A percentile compares a stretch with the other conserved stretches of the same genome.
phyloP scores from a whole-genome alignment of 2,329 filamentous ascomycete genomes.

The Pseudopithomyces chartarum region DNA sequence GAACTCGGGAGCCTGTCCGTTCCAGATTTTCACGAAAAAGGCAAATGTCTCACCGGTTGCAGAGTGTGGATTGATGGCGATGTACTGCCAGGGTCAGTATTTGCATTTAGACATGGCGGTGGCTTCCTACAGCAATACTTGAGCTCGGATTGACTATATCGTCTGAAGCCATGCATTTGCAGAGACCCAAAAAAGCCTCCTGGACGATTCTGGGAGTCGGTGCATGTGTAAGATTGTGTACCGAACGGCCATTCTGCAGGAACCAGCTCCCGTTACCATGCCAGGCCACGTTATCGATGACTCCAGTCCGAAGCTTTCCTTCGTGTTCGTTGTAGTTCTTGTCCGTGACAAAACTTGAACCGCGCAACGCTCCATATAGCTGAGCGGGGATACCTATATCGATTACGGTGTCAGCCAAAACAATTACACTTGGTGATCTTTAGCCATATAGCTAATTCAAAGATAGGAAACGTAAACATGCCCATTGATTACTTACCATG shows the following conservation, averaged over 20 bases:
- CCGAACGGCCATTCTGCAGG: conserved; percentile 8
- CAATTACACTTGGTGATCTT: too few species aligned
- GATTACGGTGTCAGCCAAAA: too few species aligned
- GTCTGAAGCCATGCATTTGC: conserved; percentile 4
- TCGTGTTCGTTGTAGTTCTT: conserved; percentile 6
- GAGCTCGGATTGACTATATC: conserved; percentile 4
- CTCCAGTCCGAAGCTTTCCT: conserved; percentile 18
- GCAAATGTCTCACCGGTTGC: conserved; percentile 25
- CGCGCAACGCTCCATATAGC: conserved; percentile 1
- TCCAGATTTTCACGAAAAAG: conserved; percentile 30
- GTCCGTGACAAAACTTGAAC: conserved; percentile 4
- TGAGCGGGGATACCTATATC: conserved; percentile 13
- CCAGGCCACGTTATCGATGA: conserved; percentile 21
- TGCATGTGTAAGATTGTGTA: not conserved
- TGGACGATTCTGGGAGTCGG: conserved; percentile 14
- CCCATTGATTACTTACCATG: too few species aligned
- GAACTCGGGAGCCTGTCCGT: conserved; percentile 17
- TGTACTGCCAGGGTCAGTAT: conserved; percentile 21
- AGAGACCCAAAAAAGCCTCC: conserved; percentile 25
- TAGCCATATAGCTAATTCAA: too few species aligned
- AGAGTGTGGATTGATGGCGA: conserved; percentile 27
- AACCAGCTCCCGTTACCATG: conserved; percentile 29
- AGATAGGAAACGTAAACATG: too few species aligned
- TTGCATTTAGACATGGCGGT: too few species aligned
- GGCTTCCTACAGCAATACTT: conserved; percentile 25